phyloP scores from a whole-genome alignment of 441 rosid species.

The Geranium incanum region DNA sequence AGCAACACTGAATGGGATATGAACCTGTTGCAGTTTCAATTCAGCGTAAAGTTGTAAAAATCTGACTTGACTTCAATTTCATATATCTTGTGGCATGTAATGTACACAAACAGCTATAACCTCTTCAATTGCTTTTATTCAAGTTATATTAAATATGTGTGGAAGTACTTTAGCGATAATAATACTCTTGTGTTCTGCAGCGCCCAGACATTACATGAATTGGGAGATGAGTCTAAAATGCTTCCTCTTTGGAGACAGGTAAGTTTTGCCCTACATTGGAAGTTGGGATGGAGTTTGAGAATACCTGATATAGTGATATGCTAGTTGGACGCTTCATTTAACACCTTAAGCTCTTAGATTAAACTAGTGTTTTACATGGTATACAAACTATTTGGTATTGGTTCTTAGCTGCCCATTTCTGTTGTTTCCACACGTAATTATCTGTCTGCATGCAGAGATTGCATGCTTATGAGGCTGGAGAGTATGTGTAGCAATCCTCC shows the following conservation, averaged over 20 bases:
- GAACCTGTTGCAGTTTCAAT: not conserved
- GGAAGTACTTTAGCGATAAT: not conserved
- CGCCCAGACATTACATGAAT: slow-evolving; percentile 70
- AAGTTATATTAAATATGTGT: not conserved
- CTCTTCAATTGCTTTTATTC: slow-evolving; percentile 1
- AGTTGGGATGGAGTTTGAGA: not conserved
- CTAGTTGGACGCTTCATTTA: too few relatives aligned
- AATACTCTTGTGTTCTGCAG: slow-evolving; percentile 38
- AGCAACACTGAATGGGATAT: not conserved
- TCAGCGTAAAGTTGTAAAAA: not conserved
- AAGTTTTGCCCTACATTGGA: slow-evolving; percentile 13
- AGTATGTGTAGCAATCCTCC: not conserved
- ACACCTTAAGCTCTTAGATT: too few relatives aligned
- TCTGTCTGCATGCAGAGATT: not conserved
- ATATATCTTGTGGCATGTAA: not conserved
- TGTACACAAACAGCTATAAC: not conserved
- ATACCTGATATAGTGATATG: not conserved
- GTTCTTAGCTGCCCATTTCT: not conserved
- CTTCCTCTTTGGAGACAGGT: slow-evolving; percentile 99
- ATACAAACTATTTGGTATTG: not conserved
- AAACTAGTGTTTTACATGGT: too few relatives aligned
- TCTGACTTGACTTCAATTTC: not conserved
- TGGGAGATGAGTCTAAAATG: slow-evolving; percentile 88
- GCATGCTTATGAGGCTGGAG: not conserved
- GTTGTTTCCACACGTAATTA: not conserved